These are phyloP conservation scores for Hemileccinum hortonii DNA, from an alignment of 1,284 basidiomycete species.

Conservation along the genomic window DNA sequence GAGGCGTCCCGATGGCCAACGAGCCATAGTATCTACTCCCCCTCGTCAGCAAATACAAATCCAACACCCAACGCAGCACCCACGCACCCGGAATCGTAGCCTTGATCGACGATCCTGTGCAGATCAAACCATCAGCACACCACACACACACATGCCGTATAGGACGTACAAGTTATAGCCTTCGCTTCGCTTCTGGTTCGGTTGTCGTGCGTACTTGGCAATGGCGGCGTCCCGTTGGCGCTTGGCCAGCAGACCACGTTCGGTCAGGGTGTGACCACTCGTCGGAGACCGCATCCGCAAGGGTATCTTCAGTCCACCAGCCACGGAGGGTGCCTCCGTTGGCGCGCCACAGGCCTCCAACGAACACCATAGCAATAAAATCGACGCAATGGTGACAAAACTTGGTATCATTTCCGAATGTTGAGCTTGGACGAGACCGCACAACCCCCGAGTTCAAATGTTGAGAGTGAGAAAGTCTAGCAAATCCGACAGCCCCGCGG, in stretches of 20 bases:
- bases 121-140: slow-evolving; percentile 6
- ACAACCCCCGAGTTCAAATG: not conserved
- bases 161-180: slow-evolving; percentile 30
- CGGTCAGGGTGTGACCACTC: not conserved
- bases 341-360: slow-evolving; percentile 16
- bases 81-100: slow-evolving; percentile 26
- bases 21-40: slow-evolving; percentile 39
- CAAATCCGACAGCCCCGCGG: not conserved
- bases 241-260: slow-evolving; percentile 23
- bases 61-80: not conserved
- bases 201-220: slow-evolving; percentile 18
- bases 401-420: slow-evolving; percentile 15
- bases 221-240: slow-evolving; percentile 23
- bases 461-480: no score
- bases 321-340: not conserved
- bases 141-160: not conserved
- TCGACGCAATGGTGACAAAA: slow-evolving; percentile 7
- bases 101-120: slow-evolving; percentile 28
- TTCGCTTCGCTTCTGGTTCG: slow-evolving; percentile 20
- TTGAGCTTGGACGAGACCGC: not conserved
- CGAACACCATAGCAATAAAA: slow-evolving; percentile 17
- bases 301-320: slow-evolving; percentile 22
- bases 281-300: slow-evolving; percentile 15
- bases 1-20: slow-evolving; percentile 43
- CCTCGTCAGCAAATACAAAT: slow-evolving; percentile 1